A percentile compares a stretch with the other conserved stretches of the same genome.
Evolutionary conservation across 257 asterid species (phyloP).

Genomic region (Jacaranda copaia): DNA sequence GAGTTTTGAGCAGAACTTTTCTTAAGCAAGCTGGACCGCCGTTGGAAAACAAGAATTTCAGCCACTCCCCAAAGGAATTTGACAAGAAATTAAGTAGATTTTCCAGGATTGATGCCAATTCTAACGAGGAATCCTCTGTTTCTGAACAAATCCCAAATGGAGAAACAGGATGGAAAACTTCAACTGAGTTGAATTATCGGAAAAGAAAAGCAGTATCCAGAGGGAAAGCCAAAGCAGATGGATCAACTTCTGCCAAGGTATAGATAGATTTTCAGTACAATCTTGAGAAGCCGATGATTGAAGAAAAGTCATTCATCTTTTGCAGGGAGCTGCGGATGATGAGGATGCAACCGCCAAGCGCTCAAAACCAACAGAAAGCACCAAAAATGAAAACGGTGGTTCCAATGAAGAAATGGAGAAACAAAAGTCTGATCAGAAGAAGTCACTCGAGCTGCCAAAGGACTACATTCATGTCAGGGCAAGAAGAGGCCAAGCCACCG

Average conservation of each 20-base stretch:
- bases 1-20: slow-evolving; percentile 76
- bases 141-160: slow-evolving; percentile 63
- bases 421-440: slow-evolving; percentile 40
- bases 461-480: slow-evolving; percentile 98
- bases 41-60: slow-evolving; percentile 38
- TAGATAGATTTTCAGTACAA: not conserved
- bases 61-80: slow-evolving; percentile 44
- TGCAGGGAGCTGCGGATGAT: slow-evolving; percentile 31
- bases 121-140: slow-evolving; percentile 60
- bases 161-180: slow-evolving; percentile 56
- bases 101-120: slow-evolving; percentile 44
- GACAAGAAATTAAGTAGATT: slow-evolving; percentile 39
- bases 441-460: slow-evolving; percentile 77
- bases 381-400: slow-evolving; percentile 30
- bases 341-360: slow-evolving; percentile 53
- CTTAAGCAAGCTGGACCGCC: slow-evolving; percentile 55
- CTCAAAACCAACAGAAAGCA: slow-evolving; percentile 40
- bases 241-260: slow-evolving; percentile 54
- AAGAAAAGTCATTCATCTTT: not conserved
- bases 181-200: slow-evolving; percentile 60
- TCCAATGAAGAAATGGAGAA: slow-evolving; percentile 36
- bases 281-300: not conserved
- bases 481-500: slow-evolving; percentile 97
- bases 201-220: slow-evolving; percentile 64
- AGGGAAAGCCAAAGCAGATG: slow-evolving; percentile 55